A percentile compares a stretch with the other conserved stretches of the same genome.
Evolutionary conservation across 805 yeast genomes (phyloP).

Genomic region (Kodamaea neixiangensis): DNA sequence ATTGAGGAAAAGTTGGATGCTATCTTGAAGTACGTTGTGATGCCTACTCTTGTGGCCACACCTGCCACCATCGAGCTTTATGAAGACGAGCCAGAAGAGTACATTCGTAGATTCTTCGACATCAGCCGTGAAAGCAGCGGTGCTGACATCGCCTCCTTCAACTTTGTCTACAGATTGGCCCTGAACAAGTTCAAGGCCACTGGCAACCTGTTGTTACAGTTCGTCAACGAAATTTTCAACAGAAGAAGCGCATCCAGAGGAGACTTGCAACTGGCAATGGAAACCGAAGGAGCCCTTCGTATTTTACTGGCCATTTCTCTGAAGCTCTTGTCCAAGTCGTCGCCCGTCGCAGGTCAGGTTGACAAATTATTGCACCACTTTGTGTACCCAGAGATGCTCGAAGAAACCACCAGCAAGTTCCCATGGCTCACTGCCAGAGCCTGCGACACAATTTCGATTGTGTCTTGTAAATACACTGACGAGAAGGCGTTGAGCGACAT

Average conservation of each 20-base stretch:
- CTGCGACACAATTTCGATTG: conserved; percentile 47
- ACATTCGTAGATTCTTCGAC: conserved; percentile 45
- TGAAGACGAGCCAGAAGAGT: conserved; percentile 49
- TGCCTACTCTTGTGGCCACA: conserved; percentile 43
- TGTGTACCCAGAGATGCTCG: conserved; percentile 42
- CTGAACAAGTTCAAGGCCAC: conserved; percentile 43
- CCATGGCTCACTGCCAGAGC: conserved; percentile 50
- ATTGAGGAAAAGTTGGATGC: conserved; percentile 43
- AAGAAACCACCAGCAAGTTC: conserved; percentile 26
- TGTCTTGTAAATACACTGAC: conserved; percentile 36
- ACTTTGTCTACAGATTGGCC: conserved; percentile 44
- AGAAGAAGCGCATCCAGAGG: conserved; percentile 31
- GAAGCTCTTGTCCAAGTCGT: conserved; percentile 35
- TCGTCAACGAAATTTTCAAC: conserved; percentile 37
- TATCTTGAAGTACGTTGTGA: conserved; percentile 38
- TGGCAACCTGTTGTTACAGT: conserved; percentile 27
- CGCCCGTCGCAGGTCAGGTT: conserved; percentile 42
- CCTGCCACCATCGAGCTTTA: conserved; percentile 42
- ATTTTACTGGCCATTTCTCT: conserved; percentile 42
- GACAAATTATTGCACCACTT: conserved; percentile 40
- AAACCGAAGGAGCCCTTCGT: conserved; percentile 45
- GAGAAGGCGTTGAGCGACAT: conserved; percentile 38
- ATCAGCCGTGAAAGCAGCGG: conserved; percentile 49
- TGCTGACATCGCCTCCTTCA: conserved; percentile 52
- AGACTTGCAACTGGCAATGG: conserved; percentile 31